These are phyloP conservation scores for Bipolaris zeicola DNA, from an alignment of 2,329 filamentous ascomycete species.

Conservation along the genomic window DNA sequence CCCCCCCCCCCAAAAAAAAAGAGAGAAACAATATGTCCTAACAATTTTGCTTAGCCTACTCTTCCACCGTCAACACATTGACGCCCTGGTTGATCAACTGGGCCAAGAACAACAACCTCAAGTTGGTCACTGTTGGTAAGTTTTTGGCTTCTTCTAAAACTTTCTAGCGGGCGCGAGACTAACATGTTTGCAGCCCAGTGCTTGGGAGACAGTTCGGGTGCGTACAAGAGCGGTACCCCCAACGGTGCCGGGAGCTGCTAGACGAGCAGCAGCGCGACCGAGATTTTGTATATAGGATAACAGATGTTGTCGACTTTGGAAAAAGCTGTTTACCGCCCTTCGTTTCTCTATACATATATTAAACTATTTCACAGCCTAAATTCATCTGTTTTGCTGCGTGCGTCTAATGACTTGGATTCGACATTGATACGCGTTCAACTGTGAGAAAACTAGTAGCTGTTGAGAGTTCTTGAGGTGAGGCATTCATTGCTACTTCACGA, in stretches of 20 bases:
- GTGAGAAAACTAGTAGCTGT: too few species aligned
- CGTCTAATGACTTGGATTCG: too few species aligned
- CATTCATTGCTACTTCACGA: too few species aligned
- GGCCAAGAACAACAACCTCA: constrained; percentile 45
- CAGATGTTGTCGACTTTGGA: too few species aligned
- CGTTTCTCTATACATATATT: too few species aligned
- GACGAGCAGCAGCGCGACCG: not conserved
- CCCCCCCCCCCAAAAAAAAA: not conserved
- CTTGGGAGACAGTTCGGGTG: constrained; percentile 36
- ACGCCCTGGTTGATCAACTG: constrained; percentile 47
- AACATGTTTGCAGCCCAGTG: constrained; percentile 34
- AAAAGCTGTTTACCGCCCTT: too few species aligned
- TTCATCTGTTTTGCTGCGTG: too few species aligned
- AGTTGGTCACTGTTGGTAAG: constrained; percentile 45
- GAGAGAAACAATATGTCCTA: not conserved
- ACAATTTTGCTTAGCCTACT: constrained; percentile 23
- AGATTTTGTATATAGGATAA: not conserved
- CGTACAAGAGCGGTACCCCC: constrained; percentile 35
- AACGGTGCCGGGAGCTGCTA: constrained; percentile 30
- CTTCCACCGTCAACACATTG: constrained; percentile 40
- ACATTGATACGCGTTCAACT: too few species aligned
- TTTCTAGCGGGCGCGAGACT: constrained; percentile 1
- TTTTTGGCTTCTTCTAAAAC: constrained; percentile 1
- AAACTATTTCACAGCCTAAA: too few species aligned
- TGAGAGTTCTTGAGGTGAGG: too few species aligned